Conservation (phyloP, 2,329 filamentous ascomycete genomes). For the Paraphaeosphaeria minitans region DNA sequence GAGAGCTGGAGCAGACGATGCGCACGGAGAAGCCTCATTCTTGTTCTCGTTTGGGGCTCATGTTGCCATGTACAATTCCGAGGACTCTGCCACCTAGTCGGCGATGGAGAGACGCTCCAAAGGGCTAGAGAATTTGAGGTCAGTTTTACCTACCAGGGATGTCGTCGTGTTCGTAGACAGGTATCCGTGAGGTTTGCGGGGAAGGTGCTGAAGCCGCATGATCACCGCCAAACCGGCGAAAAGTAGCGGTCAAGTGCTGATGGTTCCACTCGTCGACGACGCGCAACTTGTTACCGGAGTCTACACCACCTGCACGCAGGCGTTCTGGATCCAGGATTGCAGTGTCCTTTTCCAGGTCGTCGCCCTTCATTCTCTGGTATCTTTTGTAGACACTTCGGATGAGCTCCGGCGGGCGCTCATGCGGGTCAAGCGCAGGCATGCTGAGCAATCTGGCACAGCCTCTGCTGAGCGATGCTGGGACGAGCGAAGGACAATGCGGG, state of each 20-base stretch:
- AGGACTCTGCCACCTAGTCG: too few relatives aligned
- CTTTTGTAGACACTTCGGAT: slow-evolving; percentile 76
- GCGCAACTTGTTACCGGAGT: slow-evolving; percentile 23
- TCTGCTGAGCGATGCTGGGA: neutral
- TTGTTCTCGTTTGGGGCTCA: too few relatives aligned
- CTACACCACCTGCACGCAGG: slow-evolving; percentile 31
- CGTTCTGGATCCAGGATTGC: slow-evolving; percentile 49
- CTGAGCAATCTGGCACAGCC: neutral
- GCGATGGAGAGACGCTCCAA: too few relatives aligned
- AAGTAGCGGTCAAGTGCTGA: slow-evolving; percentile 27
- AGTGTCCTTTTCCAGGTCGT: slow-evolving; percentile 56
- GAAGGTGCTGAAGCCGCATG: slow-evolving; percentile 8
- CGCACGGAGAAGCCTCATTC: too few relatives aligned
- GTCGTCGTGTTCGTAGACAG: slow-evolving; percentile 66
- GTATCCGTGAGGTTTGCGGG: slow-evolving; percentile 16
- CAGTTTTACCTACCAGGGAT: slow-evolving; percentile 65
- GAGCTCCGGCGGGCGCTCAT: slow-evolving; percentile 74
- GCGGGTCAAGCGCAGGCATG: slow-evolving; percentile 65
- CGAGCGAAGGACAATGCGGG: neutral
- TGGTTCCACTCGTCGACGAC: slow-evolving; percentile 28
- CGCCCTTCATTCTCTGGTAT: slow-evolving; percentile 64
- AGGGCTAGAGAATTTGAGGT: neutral
- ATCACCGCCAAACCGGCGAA: slow-evolving; percentile 30
- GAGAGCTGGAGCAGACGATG: too few relatives aligned
- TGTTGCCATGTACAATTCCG: too few relatives aligned